These are phyloP conservation scores for Lumnitzera racemosa DNA, from an alignment of 345 rosid species.

Conservation along the genomic window DNA sequence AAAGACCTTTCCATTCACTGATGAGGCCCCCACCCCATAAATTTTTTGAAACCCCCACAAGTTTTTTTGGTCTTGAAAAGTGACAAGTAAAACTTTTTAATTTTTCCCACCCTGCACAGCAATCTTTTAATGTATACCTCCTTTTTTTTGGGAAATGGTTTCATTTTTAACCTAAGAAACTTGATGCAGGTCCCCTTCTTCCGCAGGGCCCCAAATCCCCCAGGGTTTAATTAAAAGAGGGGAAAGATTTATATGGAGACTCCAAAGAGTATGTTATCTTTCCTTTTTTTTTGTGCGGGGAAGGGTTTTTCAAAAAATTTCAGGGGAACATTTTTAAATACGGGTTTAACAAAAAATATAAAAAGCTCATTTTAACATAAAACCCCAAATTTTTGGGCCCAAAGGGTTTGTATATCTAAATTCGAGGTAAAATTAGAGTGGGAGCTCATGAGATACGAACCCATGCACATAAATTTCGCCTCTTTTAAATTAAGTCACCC, in stretches of 20 bases:
- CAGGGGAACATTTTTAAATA: background rate
- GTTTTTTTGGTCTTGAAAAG: slow-evolving; percentile 85
- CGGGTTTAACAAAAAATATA: no score
- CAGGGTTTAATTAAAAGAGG: slow-evolving; percentile 80
- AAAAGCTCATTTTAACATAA: no score
- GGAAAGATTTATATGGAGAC: slow-evolving; percentile 93
- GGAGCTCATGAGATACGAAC: no score
- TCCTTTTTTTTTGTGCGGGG: background rate
- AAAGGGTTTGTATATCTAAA: no score
- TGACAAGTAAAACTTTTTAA: slow-evolving; percentile 54
- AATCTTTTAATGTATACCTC: slow-evolving; percentile 1
- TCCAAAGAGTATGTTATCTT: slow-evolving; percentile 57
- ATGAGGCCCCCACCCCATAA: slow-evolving; percentile 69
- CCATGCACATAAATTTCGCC: no score
- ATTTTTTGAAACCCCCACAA: slow-evolving; percentile 78
- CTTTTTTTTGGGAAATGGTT: no score
- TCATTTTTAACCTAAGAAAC: background rate
- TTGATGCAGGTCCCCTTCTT: slow-evolving; percentile 74
- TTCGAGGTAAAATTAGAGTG: no score
- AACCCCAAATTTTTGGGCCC: background rate
- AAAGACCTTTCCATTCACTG: slow-evolving; percentile 97
- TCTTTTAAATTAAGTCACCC: no score
- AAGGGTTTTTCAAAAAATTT: background rate
- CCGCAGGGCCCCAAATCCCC: slow-evolving; percentile 96
- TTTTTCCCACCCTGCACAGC: background rate